Evolutionary conservation across 768 basidiomycete genomes (phyloP).

Genomic region (Inosperma sp.): DNA sequence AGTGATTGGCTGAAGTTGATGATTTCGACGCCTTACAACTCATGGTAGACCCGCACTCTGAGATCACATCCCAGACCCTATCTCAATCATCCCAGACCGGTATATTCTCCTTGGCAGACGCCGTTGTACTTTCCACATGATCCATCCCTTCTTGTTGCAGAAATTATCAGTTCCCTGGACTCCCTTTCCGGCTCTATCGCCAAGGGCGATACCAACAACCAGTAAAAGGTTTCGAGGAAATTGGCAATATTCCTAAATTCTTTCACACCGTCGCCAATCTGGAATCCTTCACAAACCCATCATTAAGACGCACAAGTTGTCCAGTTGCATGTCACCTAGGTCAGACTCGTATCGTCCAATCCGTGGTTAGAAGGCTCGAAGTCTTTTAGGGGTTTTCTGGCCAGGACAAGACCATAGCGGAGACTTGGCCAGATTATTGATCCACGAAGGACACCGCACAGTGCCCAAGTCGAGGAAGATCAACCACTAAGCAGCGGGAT

Average conservation of each 20-base stretch:
- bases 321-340: background rate
- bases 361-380: background rate
- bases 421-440: background rate
- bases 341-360: background rate
- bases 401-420: background rate
- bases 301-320: background rate
- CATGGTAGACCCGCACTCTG: background rate
- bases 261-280: background rate
- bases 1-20: constrained; percentile 1
- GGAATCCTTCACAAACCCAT: background rate
- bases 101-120: background rate
- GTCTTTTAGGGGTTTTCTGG: background rate
- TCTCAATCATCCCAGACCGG: constrained; percentile 1
- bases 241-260: constrained; percentile 2
- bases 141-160: background rate
- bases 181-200: background rate
- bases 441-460: background rate
- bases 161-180: background rate
- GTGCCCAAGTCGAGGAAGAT: no score
- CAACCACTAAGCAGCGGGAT: no score
- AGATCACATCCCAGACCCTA: background rate
- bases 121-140: background rate
- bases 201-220: background rate
- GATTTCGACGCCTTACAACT: constrained; percentile 1
- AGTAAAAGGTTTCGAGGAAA: background rate